Evolutionary conservation across 2,329 filamentous ascomycete genomes (phyloP), one percentile per base, ranked within the genome.

Genomic region (Apiospora arundinis): DNA sequence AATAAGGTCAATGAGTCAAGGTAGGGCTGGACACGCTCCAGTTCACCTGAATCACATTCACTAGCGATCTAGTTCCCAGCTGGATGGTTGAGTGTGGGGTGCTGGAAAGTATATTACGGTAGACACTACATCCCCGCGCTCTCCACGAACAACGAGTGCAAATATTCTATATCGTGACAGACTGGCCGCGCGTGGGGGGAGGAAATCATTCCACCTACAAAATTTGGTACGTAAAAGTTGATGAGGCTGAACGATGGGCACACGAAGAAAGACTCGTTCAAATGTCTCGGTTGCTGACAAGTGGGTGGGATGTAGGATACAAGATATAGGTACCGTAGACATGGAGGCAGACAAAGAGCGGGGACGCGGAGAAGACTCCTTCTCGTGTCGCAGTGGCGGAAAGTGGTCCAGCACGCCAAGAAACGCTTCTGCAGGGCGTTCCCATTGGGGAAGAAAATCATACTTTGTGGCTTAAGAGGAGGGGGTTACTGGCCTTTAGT

Each of bases 391-490:
- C 56, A 63, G 32, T 40, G 32, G 32, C 56, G 28, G 28, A 37
- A 60, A 60, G 1, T 37, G 7, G 28, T 16, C 49, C 52, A 63
- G 56, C 3, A 63, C 40, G 56, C 56, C 56, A 63, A 63, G 56
- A 63, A 63, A 63, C 32, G 56, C 56, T 63, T 63, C 56, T 63
- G 56, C 56, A 63, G 56, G 56, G 56, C 56, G 56, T 63, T 63
- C 56, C 21, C 32, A 23, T 63, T 40, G 32, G 21, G 56, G 21
- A 63, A 23, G 9, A n/a, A 21, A 63, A 63, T 60, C 56, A 63
- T 18, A 40, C 56, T 18, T 63, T 37, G 56, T 63, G 56, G 32
- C 56, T 37, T 63, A 28, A 40, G 32, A 2, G 21, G 32, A 2
- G 21, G 32, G 28, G 25, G 28, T 28, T 37, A 11, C 11, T 25